phyloP scores from a whole-genome alignment of 2,329 filamentous ascomycete genomes.

The Penicillium sp. region DNA sequence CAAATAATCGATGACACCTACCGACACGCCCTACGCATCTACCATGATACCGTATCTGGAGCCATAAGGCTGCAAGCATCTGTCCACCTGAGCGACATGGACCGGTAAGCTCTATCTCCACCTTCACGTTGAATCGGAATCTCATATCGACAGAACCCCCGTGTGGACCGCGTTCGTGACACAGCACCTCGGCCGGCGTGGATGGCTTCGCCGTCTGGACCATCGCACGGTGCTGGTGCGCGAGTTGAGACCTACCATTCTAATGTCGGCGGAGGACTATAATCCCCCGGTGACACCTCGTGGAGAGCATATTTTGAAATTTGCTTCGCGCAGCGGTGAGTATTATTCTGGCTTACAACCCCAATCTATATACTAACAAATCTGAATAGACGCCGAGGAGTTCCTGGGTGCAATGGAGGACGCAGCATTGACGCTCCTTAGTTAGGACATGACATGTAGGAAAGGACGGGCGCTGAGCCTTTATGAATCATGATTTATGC shows the following conservation, averaged over 20 bases:
- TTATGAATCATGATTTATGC: slow-evolving; percentile 24
- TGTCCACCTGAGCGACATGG: slow-evolving; percentile 52
- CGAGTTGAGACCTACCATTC: slow-evolving; percentile 54
- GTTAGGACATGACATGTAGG: neutral
- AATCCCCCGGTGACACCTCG: slow-evolving; percentile 35
- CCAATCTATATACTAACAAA: neutral
- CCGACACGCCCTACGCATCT: slow-evolving; percentile 56
- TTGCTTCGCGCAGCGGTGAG: slow-evolving; percentile 34
- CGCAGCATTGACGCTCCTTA: slow-evolving; percentile 19
- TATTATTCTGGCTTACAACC: neutral
- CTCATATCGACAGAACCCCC: slow-evolving; percentile 44
- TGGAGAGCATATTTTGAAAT: slow-evolving; percentile 43
- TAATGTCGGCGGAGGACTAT: slow-evolving; percentile 51
- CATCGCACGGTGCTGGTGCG: slow-evolving; percentile 48
- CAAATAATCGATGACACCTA: slow-evolving; percentile 53
- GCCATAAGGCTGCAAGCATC: slow-evolving; percentile 58
- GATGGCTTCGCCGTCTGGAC: slow-evolving; percentile 49
- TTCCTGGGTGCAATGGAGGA: slow-evolving; percentile 38
- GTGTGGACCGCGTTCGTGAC: slow-evolving; percentile 62
- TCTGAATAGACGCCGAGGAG: slow-evolving; percentile 36
- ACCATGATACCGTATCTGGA: slow-evolving; percentile 50
- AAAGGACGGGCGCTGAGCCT: neutral
- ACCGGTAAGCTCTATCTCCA: slow-evolving; percentile 37
- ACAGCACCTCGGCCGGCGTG: slow-evolving; percentile 44
- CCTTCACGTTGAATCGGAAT: neutral